Base-by-base conservation (phyloP, 2,329 filamentous ascomycete genomes). In the Fusarium sulawesiense region DNA sequence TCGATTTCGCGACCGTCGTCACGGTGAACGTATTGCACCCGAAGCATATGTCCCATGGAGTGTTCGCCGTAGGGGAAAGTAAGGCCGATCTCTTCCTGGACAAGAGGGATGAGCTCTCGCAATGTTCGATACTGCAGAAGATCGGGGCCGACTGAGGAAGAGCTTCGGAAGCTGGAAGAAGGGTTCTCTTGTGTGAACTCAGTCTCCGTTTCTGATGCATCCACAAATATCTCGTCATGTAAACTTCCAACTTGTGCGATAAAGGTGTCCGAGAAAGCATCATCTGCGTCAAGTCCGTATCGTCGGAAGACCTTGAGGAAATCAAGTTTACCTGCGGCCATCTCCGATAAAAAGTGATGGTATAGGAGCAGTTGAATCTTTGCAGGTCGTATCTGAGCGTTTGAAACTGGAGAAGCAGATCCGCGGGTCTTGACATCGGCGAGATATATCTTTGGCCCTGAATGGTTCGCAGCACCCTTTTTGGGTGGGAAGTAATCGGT, bases 281-380 rank as follows among this genome's bases (percentile, higher is more conserved):
- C 85, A 16, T 91, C 82, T 0, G 88, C 80, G 30, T 93, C 85
- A 10, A 98, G 83, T 0, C 85, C 83, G 72, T 97, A 97, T 2
- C 94, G 90, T 9, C 84, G 78, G 61, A 95, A 89, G 1, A 98
- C 84, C 1, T 84, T 81, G 21, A 88, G 80, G 37, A 93, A 92
- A 60, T 93, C 88, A 1, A 97, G 85, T 10, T 86, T 85, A 51
- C 91, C 91, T 1, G 88, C 86, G 1, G 91, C 92, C 74, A 98
- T 88, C 4, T 90, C 86, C 12, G 90, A 88, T n/a, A 99, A 84
- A 56, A 98, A 89, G 27, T 90, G 90, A 71, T 95, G 94, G 77
- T 98, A 99, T 0, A 98, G 83, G 80, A 97, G 94, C 1, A 98
- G 84, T 77, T 99, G 96, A 64, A 98, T 91, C 73, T 91, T 89